Evolutionary conservation across 345 rosid species (phyloP), one percentile per base, ranked within the genome.

Genomic region (Acer yangbiense): DNA sequence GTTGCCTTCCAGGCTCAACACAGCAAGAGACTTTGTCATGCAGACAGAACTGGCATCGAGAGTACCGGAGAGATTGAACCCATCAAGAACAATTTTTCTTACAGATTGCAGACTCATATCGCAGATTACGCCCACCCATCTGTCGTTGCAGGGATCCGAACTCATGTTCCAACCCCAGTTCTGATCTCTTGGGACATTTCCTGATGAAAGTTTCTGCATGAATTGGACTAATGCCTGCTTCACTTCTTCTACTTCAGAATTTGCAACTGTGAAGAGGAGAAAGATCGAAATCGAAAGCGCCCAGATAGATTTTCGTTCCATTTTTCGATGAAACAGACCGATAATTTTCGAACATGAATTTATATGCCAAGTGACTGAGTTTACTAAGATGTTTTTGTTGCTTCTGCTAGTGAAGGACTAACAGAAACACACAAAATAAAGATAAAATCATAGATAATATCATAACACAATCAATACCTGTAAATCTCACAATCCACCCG

Each of bases 141-240:
- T 79, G 80, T 74, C 83, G n/a, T 9, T 61, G 82, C 93, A 89
- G 63, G 93, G 95, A 76, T 87, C 92, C 14, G 90, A 86, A 76
- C 75, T 79, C 50, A 20, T 39, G 82, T 80, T 82, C 93, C 95
- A 91, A 20, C 89, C 93, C 85, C 83, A 87, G 8, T 39, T 78
- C 3, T 9, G 50, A 20, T 69, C 78, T 21, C 68, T 76, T 7
- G 10, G 9, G 10, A 18, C 74, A 67, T 71, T 85, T 25, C 80
- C 88, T 21, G 69, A 82, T 6, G 91, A 82, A 46, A 91, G 88
- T 29, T 81, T 81, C 20, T 73, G 80, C 87, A 88, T 82, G 88
- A 91, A 89, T 57, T 54, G 58, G 58, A 54, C n/a, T 54, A 54
- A 54, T 54, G 58, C 58, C 58, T 54, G n/a, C 58, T 54, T 54